A percentile compares a stretch with the other conserved stretches of the same genome.
Conservation (phyloP, 305 asterid species). For the Fraxinus paxiana region DNA sequence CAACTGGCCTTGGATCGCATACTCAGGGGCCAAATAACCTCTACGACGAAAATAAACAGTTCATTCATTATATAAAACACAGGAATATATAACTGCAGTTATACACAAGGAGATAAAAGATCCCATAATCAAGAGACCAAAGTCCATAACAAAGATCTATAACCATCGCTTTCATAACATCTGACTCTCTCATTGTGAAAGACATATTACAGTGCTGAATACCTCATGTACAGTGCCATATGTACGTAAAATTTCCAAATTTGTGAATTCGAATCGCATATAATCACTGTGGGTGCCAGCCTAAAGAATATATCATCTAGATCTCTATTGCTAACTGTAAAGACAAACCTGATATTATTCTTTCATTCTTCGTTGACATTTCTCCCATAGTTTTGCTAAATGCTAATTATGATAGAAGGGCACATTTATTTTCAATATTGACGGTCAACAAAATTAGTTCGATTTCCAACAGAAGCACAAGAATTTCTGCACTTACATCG, state of each 20-base stretch:
- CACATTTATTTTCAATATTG: neutral
- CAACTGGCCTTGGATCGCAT: constrained; percentile 72
- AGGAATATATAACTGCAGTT: neutral
- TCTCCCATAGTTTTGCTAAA: neutral
- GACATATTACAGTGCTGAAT: neutral
- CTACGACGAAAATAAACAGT: constrained; percentile 32
- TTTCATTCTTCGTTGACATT: neutral
- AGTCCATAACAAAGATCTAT: neutral
- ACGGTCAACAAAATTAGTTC: constrained; percentile 1
- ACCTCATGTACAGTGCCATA: neutral
- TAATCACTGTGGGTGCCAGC: neutral
- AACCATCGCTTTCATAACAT: neutral
- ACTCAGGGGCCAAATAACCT: constrained; percentile 93
- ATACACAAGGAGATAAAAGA: neutral
- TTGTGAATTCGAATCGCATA: neutral
- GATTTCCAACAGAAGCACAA: neutral
- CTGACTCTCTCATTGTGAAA: neutral
- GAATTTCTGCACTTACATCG: constrained; percentile 52
- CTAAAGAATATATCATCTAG: neutral
- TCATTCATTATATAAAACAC: neutral
- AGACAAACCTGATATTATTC: neutral
- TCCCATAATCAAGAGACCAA: neutral
- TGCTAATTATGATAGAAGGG: neutral
- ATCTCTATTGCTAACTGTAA: neutral
- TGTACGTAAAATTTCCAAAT: neutral